Evolutionary conservation across 2,329 filamentous ascomycete species (phyloP).

Genomic region (Mycosphaerella sp.): DNA sequence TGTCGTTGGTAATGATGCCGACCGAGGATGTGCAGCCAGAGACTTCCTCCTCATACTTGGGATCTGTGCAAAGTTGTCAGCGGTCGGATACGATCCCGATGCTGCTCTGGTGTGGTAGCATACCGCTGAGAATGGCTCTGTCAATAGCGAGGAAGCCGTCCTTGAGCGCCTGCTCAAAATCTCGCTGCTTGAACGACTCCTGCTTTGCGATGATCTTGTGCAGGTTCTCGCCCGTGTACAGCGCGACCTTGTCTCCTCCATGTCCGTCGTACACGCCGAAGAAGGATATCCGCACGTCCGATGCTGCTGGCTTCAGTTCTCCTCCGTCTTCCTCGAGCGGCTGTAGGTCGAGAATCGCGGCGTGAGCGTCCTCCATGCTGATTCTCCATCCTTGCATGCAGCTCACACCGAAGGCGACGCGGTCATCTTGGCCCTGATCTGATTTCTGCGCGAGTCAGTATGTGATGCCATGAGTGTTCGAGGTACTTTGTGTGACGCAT

Average conservation of each 20-base stretch:
- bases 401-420: constrained; percentile 86
- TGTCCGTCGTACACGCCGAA: constrained; percentile 98
- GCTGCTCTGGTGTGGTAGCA: constrained; percentile 18
- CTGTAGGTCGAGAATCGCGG: constrained; percentile 79
- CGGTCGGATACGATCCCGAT: constrained; percentile 4
- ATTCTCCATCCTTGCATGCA: constrained; percentile 99
- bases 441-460: constrained; percentile 59
- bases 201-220: constrained; percentile 94
- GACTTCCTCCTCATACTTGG: constrained; percentile 94
- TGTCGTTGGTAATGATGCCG: constrained; percentile 77
- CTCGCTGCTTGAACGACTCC: constrained; percentile 81
- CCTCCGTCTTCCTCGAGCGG: constrained; percentile 50
- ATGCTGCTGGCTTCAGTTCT: constrained; percentile 50
- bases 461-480: not conserved
- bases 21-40: constrained; percentile 97
- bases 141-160: constrained; percentile 96
- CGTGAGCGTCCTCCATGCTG: constrained; percentile 98
- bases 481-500: not conserved
- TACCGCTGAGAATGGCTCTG: constrained; percentile 92
- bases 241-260: constrained; percentile 90
- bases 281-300: constrained; percentile 75
- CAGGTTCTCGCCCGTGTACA: constrained; percentile 87
- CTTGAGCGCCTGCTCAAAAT: constrained; percentile 93
- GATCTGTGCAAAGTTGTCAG: constrained; percentile 55
- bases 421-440: constrained; percentile 83